A percentile compares a stretch with the other conserved stretches of the same genome.
Evolutionary conservation across 139 green algal species (phyloP).

Genomic region (Picochlorum sp.): DNA sequence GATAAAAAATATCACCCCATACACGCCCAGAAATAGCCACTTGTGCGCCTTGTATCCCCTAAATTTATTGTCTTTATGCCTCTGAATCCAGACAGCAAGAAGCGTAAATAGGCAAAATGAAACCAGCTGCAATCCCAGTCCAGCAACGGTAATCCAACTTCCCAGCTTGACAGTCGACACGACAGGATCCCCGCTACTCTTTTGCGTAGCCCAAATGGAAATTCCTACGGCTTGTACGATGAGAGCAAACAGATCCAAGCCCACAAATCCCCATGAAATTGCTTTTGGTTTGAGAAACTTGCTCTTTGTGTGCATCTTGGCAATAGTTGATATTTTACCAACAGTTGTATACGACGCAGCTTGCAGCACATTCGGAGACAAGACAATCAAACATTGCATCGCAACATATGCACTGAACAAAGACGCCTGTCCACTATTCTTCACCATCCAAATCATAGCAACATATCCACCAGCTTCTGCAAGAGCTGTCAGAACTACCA

Average conservation of each 20-base stretch:
- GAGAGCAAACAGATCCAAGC: conserved; percentile 1
- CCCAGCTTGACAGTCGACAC: not conserved
- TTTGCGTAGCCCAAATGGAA: conserved; percentile 6
- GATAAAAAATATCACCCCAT: not conserved
- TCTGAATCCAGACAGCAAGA: conserved; percentile 8
- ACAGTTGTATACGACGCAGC: conserved; percentile 1
- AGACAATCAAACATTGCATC: conserved; percentile 5
- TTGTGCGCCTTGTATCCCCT: not conserved
- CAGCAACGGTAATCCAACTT: conserved; percentile 11
- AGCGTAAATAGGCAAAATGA: conserved; percentile 9
- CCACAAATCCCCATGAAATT: conserved; percentile 7
- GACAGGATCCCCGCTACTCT: conserved; percentile 1
- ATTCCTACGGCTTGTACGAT: conserved; percentile 9
- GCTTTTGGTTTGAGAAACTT: not conserved
- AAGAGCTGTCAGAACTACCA: not conserved
- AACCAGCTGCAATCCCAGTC: conserved; percentile 2
- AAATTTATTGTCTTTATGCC: conserved; percentile 1
- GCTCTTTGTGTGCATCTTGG: not conserved
- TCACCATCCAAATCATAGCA: conserved; percentile 9
- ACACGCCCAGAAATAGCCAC: conserved; percentile 7
- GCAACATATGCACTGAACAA: conserved; percentile 5
- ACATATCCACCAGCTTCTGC: conserved; percentile 4
- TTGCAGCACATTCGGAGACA: conserved; percentile 11
- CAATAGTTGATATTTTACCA: conserved; percentile 1
- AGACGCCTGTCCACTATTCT: conserved; percentile 7